These are phyloP conservation scores for Penicillium manginii DNA, from an alignment of 495 filamentous ascomycete genomes.

Conservation along the genomic window DNA sequence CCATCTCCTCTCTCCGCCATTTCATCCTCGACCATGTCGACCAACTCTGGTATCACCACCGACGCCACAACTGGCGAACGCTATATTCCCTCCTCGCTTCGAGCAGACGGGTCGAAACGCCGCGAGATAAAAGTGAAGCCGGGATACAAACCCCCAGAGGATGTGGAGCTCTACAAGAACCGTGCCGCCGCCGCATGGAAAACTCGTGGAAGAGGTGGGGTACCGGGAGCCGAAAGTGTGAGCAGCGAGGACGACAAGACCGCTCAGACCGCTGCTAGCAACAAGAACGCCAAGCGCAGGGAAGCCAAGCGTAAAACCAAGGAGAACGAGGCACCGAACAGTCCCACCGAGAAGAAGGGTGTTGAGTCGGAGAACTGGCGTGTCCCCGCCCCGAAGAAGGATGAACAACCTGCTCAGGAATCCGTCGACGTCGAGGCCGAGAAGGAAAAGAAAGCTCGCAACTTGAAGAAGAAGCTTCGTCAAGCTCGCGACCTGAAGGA, in stretches of 20 bases:
- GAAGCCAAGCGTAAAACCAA: slow-evolving; percentile 91
- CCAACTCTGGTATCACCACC: slow-evolving; percentile 74
- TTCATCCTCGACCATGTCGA: slow-evolving; percentile 23
- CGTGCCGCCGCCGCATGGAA: slow-evolving; percentile 85
- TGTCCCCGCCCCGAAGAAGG: slow-evolving; percentile 27
- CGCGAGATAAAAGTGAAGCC: slow-evolving; percentile 92
- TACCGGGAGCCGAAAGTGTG: slow-evolving; percentile 76
- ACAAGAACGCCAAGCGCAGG: slow-evolving; percentile 92
- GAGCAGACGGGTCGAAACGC: slow-evolving; percentile 84
- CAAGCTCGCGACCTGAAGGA: slow-evolving; percentile 88
- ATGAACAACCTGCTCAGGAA: slow-evolving; percentile 36
- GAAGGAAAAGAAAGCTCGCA: slow-evolving; percentile 89
- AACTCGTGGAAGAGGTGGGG: slow-evolving; percentile 72
- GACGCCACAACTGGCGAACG: slow-evolving; percentile 74
- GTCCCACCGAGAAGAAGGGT: slow-evolving; percentile 41
- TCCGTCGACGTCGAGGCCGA: slow-evolving; percentile 70
- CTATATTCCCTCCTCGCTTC: slow-evolving; percentile 82
- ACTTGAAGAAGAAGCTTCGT: slow-evolving; percentile 92
- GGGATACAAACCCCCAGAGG: slow-evolving; percentile 93
- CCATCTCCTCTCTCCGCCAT: not conserved
- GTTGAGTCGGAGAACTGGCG: slow-evolving; percentile 38
- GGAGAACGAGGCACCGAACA: slow-evolving; percentile 45
- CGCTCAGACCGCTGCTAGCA: slow-evolving; percentile 56
- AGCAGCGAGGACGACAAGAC: slow-evolving; percentile 54
- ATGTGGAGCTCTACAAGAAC: slow-evolving; percentile 96